These are phyloP conservation scores for Acer yangbiense DNA, from an alignment of 345 rosid genomes.

Conservation along the genomic window DNA sequence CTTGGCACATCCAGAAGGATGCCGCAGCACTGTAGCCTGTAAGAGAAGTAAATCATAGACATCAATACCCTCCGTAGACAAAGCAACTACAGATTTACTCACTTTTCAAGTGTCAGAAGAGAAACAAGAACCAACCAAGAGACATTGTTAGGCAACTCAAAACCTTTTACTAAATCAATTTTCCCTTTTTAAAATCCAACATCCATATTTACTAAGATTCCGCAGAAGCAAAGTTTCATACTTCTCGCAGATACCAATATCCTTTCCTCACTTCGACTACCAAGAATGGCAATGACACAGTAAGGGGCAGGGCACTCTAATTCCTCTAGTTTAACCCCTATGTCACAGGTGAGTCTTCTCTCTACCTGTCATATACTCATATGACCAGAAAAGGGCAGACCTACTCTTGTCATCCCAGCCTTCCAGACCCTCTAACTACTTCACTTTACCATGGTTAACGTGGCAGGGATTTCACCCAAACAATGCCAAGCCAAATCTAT, in stretches of 20 bases:
- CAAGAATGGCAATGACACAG: neutral
- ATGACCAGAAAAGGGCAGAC: neutral
- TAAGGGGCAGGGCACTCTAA: neutral
- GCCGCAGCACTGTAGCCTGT: constrained; percentile 69
- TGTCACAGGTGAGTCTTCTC: neutral
- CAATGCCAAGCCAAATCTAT: neutral
- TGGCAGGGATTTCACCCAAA: neutral
- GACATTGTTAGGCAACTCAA: constrained; percentile 2
- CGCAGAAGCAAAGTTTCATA: constrained; percentile 2
- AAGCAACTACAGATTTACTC: constrained; percentile 5
- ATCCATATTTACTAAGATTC: neutral
- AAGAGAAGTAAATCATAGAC: constrained; percentile 21
- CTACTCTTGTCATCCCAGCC: neutral
- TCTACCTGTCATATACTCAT: neutral
- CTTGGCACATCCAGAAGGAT: constrained; percentile 90
- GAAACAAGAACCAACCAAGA: neutral
- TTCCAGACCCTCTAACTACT: neutral
- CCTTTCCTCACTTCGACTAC: neutral
- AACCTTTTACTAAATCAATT: constrained; percentile 3
- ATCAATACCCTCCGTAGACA: constrained; percentile 14
- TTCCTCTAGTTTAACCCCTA: neutral
- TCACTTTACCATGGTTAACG: neutral
- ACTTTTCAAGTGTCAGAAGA: neutral
- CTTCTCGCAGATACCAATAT: neutral
- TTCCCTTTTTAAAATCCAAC: neutral